phyloP scores from a whole-genome alignment of 768 basidiomycete genomes.

The Termitomyces sp. region DNA sequence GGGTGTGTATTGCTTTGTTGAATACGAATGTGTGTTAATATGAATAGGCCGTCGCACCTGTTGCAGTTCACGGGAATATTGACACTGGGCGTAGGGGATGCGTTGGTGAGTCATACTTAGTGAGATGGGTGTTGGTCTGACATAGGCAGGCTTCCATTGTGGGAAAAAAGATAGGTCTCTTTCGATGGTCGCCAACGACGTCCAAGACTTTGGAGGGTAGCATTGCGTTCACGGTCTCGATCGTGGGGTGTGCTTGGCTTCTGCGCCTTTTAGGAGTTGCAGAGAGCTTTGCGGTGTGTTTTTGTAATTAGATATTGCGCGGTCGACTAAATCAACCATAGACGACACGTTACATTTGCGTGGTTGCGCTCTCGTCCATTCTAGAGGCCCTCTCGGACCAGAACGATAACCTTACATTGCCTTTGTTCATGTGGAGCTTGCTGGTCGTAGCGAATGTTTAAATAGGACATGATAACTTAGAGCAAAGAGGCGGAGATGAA shows the following conservation, averaged over 20 bases:
- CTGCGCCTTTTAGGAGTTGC: slow-evolving; percentile 66
- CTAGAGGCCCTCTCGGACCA: slow-evolving; percentile 92
- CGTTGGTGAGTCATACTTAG: slow-evolving; percentile 52
- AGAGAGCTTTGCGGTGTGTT: slow-evolving; percentile 70
- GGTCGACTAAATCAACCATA: slow-evolving; percentile 22
- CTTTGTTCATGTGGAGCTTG: slow-evolving; percentile 94
- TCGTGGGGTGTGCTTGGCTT: slow-evolving; percentile 62
- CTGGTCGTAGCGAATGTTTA: slow-evolving; percentile 50
- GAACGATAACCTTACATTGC: slow-evolving; percentile 95
- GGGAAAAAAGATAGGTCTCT: slow-evolving; percentile 75
- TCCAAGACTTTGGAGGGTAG: slow-evolving; percentile 92
- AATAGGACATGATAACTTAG: slow-evolving; percentile 1
- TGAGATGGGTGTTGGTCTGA: background rate
- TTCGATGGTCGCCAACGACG: slow-evolving; percentile 80
- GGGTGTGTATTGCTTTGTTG: slow-evolving; percentile 46
- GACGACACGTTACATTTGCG: slow-evolving; percentile 61
- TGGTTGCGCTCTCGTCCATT: slow-evolving; percentile 58
- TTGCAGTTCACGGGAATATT: slow-evolving; percentile 80
- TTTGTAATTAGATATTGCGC: background rate
- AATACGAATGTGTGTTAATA: background rate
- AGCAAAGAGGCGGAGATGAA: background rate
- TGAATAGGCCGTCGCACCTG: slow-evolving; percentile 33
- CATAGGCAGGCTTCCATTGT: slow-evolving; percentile 77
- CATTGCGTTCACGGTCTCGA: slow-evolving; percentile 68
- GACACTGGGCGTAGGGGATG: slow-evolving; percentile 89